Conservation (phyloP, 2,329 filamentous ascomycete genomes). For the Paecilomyces niveus region DNA sequence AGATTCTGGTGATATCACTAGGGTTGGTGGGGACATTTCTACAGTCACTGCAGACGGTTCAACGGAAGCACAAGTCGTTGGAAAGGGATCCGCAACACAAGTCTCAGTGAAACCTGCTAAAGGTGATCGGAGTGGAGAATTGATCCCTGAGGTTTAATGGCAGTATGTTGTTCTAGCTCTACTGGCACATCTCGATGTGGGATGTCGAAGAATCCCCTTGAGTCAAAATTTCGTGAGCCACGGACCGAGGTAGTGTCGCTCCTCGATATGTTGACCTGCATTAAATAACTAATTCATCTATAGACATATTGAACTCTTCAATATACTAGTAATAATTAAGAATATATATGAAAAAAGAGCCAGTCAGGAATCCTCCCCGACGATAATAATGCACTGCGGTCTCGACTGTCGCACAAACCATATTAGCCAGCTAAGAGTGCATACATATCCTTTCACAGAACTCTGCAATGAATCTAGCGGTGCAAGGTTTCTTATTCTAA, state of each 20-base stretch:
- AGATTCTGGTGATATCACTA: constrained; percentile 2
- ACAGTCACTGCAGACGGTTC: not conserved
- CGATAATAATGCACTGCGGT: too few relatives aligned
- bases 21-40: not conserved
- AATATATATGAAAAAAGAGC: not conserved
- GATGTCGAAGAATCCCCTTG: not conserved
- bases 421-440: too few relatives aligned
- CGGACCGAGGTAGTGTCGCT: too few relatives aligned
- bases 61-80: not conserved
- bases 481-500: too few relatives aligned
- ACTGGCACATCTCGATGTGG: not conserved
- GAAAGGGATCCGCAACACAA: constrained; percentile 8
- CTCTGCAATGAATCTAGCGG: too few relatives aligned
- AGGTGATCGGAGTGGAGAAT: constrained; percentile 9
- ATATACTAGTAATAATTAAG: not conserved
- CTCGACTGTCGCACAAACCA: too few relatives aligned
- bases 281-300: too few relatives aligned
- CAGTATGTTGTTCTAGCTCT: not conserved
- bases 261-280: too few relatives aligned
- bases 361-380: not conserved
- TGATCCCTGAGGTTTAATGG: constrained; percentile 4
- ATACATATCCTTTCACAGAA: too few relatives aligned
- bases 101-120: constrained; percentile 10
- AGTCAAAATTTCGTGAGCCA: too few relatives aligned
- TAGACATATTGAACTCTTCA: too few relatives aligned